Percentiles rank a stretch among this genome's conserved stretches.
phyloP scores from a whole-genome alignment of 1,284 basidiomycete species.

The Ceratobasidium papillatum region DNA sequence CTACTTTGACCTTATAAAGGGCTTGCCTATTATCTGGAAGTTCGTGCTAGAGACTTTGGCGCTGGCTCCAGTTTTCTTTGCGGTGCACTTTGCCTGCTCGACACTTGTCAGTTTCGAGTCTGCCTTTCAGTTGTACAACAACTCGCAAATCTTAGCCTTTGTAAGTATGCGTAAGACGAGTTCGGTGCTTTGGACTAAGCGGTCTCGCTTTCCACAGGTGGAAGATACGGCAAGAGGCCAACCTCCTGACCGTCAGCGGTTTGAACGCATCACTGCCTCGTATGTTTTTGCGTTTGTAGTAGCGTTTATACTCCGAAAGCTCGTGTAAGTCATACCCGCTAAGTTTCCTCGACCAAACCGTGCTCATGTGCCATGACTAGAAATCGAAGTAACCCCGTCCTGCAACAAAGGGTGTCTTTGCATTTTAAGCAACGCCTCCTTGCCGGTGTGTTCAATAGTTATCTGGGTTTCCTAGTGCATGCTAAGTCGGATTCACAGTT shows the following conservation, averaged over 20 bases:
- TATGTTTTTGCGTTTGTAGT: background rate
- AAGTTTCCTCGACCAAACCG: background rate
- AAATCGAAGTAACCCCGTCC: slow-evolving; percentile 21
- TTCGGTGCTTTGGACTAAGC: background rate
- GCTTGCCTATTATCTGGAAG: slow-evolving; percentile 32
- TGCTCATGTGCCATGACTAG: background rate
- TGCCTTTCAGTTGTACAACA: slow-evolving; percentile 28
- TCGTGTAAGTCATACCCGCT: background rate
- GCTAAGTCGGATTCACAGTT: background rate
- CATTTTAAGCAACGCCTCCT: slow-evolving; percentile 35
- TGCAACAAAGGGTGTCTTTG: slow-evolving; percentile 32
- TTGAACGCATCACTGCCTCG: background rate
- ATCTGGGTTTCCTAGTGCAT: background rate
- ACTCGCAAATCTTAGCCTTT: slow-evolving; percentile 18
- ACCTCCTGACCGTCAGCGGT: slow-evolving; percentile 12
- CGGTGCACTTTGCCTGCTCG: slow-evolving; percentile 13
- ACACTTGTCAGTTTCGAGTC: slow-evolving; percentile 23
- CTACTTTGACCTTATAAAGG: slow-evolving; percentile 4
- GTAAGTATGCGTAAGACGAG: background rate
- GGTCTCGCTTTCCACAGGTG: background rate
- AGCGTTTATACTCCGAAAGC: slow-evolving; percentile 23
- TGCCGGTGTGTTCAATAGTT: background rate
- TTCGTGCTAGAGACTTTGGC: slow-evolving; percentile 27
- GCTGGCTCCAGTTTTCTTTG: slow-evolving; percentile 29
- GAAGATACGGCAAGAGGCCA: slow-evolving; percentile 10